Evolutionary conservation across 179 eudicot genomes (phyloP), one percentile per base, ranked within the genome.

Genomic region (Spergularia azorica): DNA sequence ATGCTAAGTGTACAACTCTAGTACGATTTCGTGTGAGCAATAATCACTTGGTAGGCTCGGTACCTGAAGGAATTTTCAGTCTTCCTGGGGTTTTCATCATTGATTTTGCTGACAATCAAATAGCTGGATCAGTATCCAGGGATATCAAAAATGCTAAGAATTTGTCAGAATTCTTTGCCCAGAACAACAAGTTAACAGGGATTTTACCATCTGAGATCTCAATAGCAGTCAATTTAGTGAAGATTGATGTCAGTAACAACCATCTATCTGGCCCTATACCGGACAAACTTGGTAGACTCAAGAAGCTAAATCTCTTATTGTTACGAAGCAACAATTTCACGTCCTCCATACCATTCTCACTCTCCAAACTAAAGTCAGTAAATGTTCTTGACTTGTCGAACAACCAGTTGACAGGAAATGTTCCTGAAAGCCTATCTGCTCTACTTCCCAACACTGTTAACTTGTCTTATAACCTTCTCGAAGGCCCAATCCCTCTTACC

Each of bases 231-330:
- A 90, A 82, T 77, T 72, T 94, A 70, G 96, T 90, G 43, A 90
- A 90, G 81, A 77, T 94, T 75, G 96, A 92, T 84, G 75, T 94
- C 11, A 94, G 97, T 71, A 77, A 88, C 76, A 94, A 94, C 73
- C 82, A 72, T 32, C 57, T 94, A 1, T 85, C 90, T 15, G 97
- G 96, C 48, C 85, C 92, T 63, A 83, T 94, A 69, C 98, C 97
- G 2, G 39, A 79, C n/a, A 88, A 83, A 83, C 85, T 94, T 41
- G 90, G 97, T 14, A 71, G 80, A 60, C 87, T 94, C 9, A 84
- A 70, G 71, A 84, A 76, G 73, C 87, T 94, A 18, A 89, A 88
- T 71, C 79, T 86, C 64, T 82, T 92, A 77, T 21, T 81, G 73
- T 55, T 94, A 67, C 90, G 83, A 87, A 83, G 79, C 75, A 94